These are phyloP conservation scores for Climacium dendroides DNA, from an alignment of 225 moss, liverwort and hornwort species.

Conservation along the genomic window DNA sequence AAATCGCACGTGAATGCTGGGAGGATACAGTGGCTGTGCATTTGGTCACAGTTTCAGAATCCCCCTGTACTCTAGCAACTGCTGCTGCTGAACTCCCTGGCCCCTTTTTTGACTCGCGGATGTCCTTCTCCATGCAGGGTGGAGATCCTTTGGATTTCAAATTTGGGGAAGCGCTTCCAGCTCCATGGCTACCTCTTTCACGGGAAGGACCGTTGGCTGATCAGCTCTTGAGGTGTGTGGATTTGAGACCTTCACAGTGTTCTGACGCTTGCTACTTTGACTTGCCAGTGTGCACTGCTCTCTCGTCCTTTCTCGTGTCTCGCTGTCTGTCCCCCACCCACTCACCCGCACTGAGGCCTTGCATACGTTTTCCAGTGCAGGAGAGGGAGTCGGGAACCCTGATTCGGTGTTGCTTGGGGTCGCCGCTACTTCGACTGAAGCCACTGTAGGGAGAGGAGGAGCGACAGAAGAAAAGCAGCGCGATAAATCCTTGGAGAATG, in stretches of 20 bases:
- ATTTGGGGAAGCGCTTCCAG: not conserved
- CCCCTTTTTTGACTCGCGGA: not conserved
- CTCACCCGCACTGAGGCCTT: not conserved
- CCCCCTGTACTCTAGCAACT: not conserved
- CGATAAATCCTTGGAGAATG: not conserved
- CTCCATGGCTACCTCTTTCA: conserved; percentile 15
- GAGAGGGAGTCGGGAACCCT: conserved; percentile 23
- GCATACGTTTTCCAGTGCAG: conserved; percentile 19
- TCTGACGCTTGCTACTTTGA: not conserved
- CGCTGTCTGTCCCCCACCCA: not conserved
- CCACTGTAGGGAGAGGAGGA: conserved; percentile 10
- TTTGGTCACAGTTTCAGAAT: not conserved
- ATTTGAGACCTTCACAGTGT: not conserved
- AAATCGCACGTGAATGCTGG: not conserved
- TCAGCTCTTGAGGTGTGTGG: conserved; percentile 27
- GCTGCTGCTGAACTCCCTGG: not conserved
- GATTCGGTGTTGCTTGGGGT: conserved; percentile 24
- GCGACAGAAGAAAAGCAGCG: not conserved
- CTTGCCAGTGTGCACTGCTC: not conserved
- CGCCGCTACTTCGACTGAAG: conserved; percentile 13
- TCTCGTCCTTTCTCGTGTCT: not conserved
- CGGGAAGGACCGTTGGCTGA: conserved; percentile 49
- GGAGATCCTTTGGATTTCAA: conserved; percentile 61
- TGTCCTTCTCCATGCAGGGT: conserved; percentile 23
- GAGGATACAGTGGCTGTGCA: not conserved